Base-by-base conservation (phyloP, 1,139 yeast species). In the Zygotorulaspora mrakii region DNA sequence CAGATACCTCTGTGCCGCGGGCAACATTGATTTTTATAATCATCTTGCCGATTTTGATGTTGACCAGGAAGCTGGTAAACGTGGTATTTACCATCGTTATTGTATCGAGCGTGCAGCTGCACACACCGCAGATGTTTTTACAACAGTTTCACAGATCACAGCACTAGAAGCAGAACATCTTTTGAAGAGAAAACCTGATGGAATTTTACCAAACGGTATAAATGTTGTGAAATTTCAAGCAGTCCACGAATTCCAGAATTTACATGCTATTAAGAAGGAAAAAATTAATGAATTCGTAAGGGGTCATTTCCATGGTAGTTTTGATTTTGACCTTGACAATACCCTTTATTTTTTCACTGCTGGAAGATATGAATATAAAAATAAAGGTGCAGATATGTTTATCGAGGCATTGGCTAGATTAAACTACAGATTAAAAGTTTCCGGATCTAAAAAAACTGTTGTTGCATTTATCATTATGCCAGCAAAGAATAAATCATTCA, bases 391-490 rank as follows among this genome's bases (percentile, higher is more conserved):
- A 37, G 98, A 91, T 65, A 82, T 91, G 73, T 91, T 80, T 64
- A 86, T 91, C 57, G 98, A 91, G 65, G 73, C 95, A 2, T 74
- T 91, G 54, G 97, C 97, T 1, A 76, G 98, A 54, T 76, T 91
- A 59, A 91, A 91, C 66, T 91, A 89, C 64, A 76, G 79, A 49
- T 76, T 91, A 59, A 88, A 91, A 68, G 81, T 78, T 48, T 65
- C 79, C 5, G 88, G 87, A 28, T 84, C 95, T 10, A 85, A 84
- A 55, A 83, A 82, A 72, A 91, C 97, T 0, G 94, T 91, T 23
- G 96, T 91, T 35, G 97, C 97, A n/a, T 91, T 91, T 62, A 86
- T 91, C 57, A 89, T 91, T 64, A 91, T 91, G 98, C 98, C 98
- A 1, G 97, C 96, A 14, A 79, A 82, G 42, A 89, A 95, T 43